A percentile compares a stretch with the other conserved stretches of the same genome.
Conservation (phyloP, 2,329 filamentous ascomycete species). For the Reticulascus tulasneorum region DNA sequence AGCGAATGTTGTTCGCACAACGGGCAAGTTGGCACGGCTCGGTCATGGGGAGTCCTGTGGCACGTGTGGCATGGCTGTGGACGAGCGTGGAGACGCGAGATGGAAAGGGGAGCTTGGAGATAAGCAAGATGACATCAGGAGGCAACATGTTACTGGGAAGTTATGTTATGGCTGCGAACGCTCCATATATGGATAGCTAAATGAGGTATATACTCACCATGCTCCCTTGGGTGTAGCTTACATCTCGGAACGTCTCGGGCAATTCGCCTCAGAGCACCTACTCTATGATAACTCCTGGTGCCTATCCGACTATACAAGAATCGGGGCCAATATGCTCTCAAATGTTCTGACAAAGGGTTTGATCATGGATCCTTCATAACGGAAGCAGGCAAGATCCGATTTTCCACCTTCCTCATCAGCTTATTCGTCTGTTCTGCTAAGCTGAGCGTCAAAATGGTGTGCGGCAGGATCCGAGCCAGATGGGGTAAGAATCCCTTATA, state of each 20-base stretch:
- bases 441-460: slow-evolving; percentile 89
- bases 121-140: slow-evolving; percentile 16
- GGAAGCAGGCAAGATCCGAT: slow-evolving; percentile 43
- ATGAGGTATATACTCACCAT: slow-evolving; percentile 1
- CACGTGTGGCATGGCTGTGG: slow-evolving; percentile 66
- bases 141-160: slow-evolving; percentile 24
- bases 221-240: too few species aligned
- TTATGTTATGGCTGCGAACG: slow-evolving; percentile 74
- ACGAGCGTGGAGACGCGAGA: slow-evolving; percentile 58
- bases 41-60: slow-evolving; percentile 47
- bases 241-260: background rate
- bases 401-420: slow-evolving; percentile 75
- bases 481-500: slow-evolving; percentile 99
- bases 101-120: slow-evolving; percentile 60
- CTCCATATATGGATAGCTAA: slow-evolving; percentile 48
- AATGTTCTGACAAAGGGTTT: too few species aligned
- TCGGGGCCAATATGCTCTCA: too few species aligned
- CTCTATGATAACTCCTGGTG: background rate
- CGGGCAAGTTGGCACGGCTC: slow-evolving; percentile 67
- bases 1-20: slow-evolving; percentile 89
- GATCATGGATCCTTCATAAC: slow-evolving; percentile 25
- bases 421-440: slow-evolving; percentile 98
- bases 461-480: slow-evolving; percentile 86
- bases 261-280: background rate
- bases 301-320: background rate